Evolutionary conservation across 768 basidiomycete genomes (phyloP).

Genomic region (Harrya chromipes): DNA sequence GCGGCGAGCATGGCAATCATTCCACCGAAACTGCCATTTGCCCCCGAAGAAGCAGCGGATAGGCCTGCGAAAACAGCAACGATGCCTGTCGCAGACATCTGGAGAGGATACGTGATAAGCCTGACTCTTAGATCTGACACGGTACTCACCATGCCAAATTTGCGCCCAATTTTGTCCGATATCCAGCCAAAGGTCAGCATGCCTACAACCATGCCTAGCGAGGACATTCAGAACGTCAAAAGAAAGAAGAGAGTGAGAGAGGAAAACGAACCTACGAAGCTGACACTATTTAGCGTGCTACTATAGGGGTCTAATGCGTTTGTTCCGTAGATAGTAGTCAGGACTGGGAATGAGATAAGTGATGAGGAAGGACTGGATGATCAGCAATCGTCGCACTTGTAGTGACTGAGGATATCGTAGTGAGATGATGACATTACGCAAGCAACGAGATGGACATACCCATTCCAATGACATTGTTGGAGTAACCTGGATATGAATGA

Average conservation of each 20-base stretch:
- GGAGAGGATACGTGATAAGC: constrained; percentile 13
- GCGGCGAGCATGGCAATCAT: constrained; percentile 75
- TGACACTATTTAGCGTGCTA: constrained; percentile 60
- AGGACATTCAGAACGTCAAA: constrained; percentile 62
- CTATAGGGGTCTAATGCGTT: constrained; percentile 52
- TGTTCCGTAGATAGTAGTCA: constrained; percentile 67
- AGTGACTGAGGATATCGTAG: constrained; percentile 46
- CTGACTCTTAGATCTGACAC: background rate
- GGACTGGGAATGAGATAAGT: constrained; percentile 41
- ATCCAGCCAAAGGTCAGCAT: constrained; percentile 82
- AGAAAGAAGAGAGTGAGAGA: constrained; percentile 63
- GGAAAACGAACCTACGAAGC: constrained; percentile 77
- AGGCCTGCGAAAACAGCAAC: constrained; percentile 82
- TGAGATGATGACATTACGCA: background rate
- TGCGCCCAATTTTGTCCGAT: constrained; percentile 83
- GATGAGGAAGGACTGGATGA: background rate
- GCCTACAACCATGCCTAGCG: constrained; percentile 79
- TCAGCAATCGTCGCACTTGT: constrained; percentile 45
- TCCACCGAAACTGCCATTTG: constrained; percentile 64
- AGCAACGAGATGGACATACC: constrained; percentile 43
- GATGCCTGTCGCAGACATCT: constrained; percentile 83
- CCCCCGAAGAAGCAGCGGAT: constrained; percentile 80
- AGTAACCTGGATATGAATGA: constrained; percentile 53
- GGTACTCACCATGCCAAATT: constrained; percentile 75
- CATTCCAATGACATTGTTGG: constrained; percentile 74